These are phyloP conservation scores for Clathrus columnatus DNA, from an alignment of 768 basidiomycete species.

Conservation along the genomic window DNA sequence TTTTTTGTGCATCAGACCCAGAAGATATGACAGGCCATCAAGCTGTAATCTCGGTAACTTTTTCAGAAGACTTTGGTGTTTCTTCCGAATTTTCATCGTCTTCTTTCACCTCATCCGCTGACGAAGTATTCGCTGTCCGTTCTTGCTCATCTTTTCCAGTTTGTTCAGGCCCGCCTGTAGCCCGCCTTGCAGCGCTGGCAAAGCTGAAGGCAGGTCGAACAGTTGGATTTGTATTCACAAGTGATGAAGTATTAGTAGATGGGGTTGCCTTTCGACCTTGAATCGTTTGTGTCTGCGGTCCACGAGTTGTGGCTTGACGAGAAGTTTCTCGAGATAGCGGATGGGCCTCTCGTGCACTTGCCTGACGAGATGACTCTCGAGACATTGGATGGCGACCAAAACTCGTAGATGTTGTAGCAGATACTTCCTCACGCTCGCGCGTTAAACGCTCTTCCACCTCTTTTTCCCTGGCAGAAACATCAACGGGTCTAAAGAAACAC, in stretches of 20 bases:
- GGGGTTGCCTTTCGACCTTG: slow-evolving; percentile 21
- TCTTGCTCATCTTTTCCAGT: slow-evolving; percentile 10
- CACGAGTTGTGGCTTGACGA: slow-evolving; percentile 19
- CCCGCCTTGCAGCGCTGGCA: slow-evolving; percentile 60
- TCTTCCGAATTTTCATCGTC: slow-evolving; percentile 15
- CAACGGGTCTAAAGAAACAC: slow-evolving; percentile 62
- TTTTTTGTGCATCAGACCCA: slow-evolving; percentile 37
- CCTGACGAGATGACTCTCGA: slow-evolving; percentile 39
- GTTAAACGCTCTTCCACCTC: slow-evolving; percentile 65
- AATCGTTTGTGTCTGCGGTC: slow-evolving; percentile 19
- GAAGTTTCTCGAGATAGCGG: slow-evolving; percentile 18
- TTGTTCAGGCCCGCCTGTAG: slow-evolving; percentile 15
- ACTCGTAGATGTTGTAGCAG: too few relatives aligned
- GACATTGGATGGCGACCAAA: slow-evolving; percentile 38
- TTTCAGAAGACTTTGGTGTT: slow-evolving; percentile 22
- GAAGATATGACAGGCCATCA: slow-evolving; percentile 41
- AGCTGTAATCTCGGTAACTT: slow-evolving; percentile 30
- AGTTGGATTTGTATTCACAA: slow-evolving; percentile 28
- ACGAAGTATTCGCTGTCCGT: neutral
- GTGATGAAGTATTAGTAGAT: slow-evolving; percentile 18
- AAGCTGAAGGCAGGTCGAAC: slow-evolving; percentile 75
- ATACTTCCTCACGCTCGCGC: slow-evolving; percentile 41
- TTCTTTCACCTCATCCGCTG: slow-evolving; percentile 13
- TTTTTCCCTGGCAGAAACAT: slow-evolving; percentile 68
- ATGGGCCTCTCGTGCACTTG: slow-evolving; percentile 38